These are phyloP conservation scores for Lactifluus volemus DNA, from an alignment of 768 basidiomycete genomes.

Conservation along the genomic window DNA sequence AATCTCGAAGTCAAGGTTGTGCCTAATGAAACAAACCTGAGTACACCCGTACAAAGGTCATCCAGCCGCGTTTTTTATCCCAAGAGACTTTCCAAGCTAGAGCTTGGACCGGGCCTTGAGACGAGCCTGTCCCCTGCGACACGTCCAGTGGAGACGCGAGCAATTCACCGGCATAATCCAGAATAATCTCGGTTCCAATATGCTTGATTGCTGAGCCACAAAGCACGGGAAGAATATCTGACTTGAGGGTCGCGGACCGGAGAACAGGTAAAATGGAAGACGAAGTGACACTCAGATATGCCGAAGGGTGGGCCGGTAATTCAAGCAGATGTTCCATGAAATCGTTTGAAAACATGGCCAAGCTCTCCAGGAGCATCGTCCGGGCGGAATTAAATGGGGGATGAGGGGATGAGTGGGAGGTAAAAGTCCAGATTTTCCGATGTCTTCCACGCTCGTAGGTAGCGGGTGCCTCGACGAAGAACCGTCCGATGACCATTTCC, in stretches of 20 bases:
- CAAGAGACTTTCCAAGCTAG: conserved; percentile 87
- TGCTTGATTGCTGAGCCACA: conserved; percentile 78
- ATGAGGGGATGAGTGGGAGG: conserved; percentile 57
- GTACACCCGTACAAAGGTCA: conserved; percentile 87
- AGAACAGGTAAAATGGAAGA: conserved; percentile 51
- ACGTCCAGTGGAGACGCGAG: conserved; percentile 73
- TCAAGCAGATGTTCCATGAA: conserved; percentile 66
- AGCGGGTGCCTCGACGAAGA: conserved; percentile 35
- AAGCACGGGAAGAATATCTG: conserved; percentile 66
- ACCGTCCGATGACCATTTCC: conserved; percentile 60
- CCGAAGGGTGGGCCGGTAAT: conserved; percentile 45
- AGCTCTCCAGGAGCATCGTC: conserved; percentile 60
- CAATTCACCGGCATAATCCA: conserved; percentile 77
- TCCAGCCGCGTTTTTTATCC: conserved; percentile 81
- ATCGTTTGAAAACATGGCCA: conserved; percentile 73
- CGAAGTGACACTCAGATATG: conserved; percentile 55
- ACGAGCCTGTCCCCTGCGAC: conserved; percentile 34
- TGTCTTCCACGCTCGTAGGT: conserved; percentile 40
- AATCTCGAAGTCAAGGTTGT: background rate
- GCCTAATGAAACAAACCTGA: conserved; percentile 45
- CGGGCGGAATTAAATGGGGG: conserved; percentile 61
- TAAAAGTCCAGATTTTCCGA: conserved; percentile 38
- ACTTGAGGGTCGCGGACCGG: conserved; percentile 55
- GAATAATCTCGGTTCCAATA: conserved; percentile 69
- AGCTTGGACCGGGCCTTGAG: conserved; percentile 46